Base-by-base conservation (phyloP, 352 stramenopile species). In the Globisporangium spinosum region DNA sequence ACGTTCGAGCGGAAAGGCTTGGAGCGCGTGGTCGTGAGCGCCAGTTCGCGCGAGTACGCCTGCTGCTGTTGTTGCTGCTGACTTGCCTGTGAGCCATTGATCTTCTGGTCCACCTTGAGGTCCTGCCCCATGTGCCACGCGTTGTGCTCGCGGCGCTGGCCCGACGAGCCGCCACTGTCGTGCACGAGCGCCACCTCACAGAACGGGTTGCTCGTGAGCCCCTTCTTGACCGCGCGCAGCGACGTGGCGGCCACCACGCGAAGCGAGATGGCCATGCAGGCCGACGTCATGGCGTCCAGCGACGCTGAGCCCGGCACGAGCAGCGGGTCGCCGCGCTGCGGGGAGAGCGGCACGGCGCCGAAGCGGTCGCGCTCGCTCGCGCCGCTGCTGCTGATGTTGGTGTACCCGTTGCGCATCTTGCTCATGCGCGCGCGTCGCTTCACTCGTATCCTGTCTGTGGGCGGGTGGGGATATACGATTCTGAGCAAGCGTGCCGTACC, bases 171-270 rank as follows among this genome's bases (percentile, higher is more conserved):
- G 62, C 85, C 80, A 64, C 85, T 76, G 68, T 86, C 73, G 61
- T 86, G 77, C 64, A 93, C 67, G 43, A 93, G 78, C 71, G 85
- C 83, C 64, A 89, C 79, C 64, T 93, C 85, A 58, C 82, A 83
- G 75, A 87, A 83, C 43, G 85, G 76, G 70, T 90, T 82, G 64
- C 82, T 91, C 12, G 75, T 90, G 59, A 93, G 75, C 7, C 75
- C 75, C 64, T 93, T 93, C 58, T 84, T 77, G 78, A 90, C 85
- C 9, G 85, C 72, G 17, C 79, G 79, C 74, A 93, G 76, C 40
- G 75, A 74, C 61, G 79, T 72, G 27, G 82, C 85, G 17, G 81
- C 73, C 54, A 87, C 81, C 3, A 90, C 74, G 65, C 82, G 80
- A 40, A 90, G 60, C 27, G 77, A 87, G 56, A 91, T 74, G 56